Evolutionary conservation across 768 basidiomycete genomes (phyloP).

Genomic region (Pulveroboletus sp.): DNA sequence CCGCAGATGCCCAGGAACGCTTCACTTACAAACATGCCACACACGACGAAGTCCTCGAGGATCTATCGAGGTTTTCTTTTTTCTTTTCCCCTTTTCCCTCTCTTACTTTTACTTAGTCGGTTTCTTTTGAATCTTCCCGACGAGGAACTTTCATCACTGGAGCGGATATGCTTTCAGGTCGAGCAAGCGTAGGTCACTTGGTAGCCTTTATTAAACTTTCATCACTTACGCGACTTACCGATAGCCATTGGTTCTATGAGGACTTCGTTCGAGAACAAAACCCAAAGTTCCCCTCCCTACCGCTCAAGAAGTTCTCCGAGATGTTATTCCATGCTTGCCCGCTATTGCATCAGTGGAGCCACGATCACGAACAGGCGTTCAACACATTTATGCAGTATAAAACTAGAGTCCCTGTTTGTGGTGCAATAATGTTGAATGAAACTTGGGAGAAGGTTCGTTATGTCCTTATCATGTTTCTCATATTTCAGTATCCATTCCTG

Average conservation of each 20-base stretch:
- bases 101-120: conserved; percentile 49
- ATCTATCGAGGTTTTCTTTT: conserved; percentile 72
- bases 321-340: conserved; percentile 86
- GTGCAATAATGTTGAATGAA: conserved; percentile 92
- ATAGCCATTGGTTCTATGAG: conserved; percentile 99
- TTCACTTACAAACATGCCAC: conserved; percentile 66
- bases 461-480: conserved; percentile 2
- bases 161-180: conserved; percentile 96
- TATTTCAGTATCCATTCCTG: conserved; percentile 9
- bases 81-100: conserved; percentile 6
- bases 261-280: conserved; percentile 95
- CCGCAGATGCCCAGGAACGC: conserved; percentile 35
- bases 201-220: conserved; percentile 6
- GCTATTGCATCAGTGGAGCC: conserved; percentile 73
- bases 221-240: conserved; percentile 8
- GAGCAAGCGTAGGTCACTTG: conserved; percentile 84
- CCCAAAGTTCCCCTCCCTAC: conserved; percentile 78
- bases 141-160: conserved; percentile 84
- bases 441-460: conserved; percentile 82
- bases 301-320: conserved; percentile 89
- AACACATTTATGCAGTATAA: conserved; percentile 94
- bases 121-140: conserved; percentile 96
- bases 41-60: conserved; percentile 84
- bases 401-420: conserved; percentile 94
- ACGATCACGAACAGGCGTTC: conserved; percentile 83